Base-by-base conservation (phyloP, 2,329 filamentous ascomycete genomes). In the Intubia oerlemansii region DNA sequence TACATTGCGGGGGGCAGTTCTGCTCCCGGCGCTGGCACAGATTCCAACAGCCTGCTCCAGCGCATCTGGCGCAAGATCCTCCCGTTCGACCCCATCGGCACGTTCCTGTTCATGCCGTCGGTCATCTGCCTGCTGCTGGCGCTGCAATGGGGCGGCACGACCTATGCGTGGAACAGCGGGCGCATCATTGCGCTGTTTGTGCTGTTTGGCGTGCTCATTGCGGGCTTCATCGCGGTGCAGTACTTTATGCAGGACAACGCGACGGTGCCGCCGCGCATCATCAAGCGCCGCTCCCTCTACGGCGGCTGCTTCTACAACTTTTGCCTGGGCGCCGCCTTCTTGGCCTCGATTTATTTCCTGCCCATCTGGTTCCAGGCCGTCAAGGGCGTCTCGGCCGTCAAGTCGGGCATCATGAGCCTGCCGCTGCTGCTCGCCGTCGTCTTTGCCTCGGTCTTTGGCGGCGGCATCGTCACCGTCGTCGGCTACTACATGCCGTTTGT, bases 91-190 rank as follows among this genome's bases (percentile, higher is more conserved):
- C 32, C 33, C 16, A 11, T 38, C 5, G 38, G 38, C 17, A 31
- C 31, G 2, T 13, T 32, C 7, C 15, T 40, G n/a, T 35, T 42
- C 20, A 30, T 36, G n/a, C 35, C 40, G 7, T 29, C 47, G 10
- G 48, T 56, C 13, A 41, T 54, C 20, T 57, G 52, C 36, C 46
- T 57, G 10, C 39, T 59, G 3, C 41, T 60, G n/a, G 55, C 53
- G 8, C 44, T 60, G 10, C 50, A 57, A 32, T 59, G 52, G 52
- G 50, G 50, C 30, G 51, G 49, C 23, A 32, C 27, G 4, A 32
- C 31, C 9, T 39, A 41, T 22, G 24, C 40, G 7, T 41, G 41
- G 39, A 22, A 19, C 2, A 38, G 34, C 5, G 39, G 37, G 1
- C 27, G 35, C n/a, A 47, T 56, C 21, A 45, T 57, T 18, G 48